Evolutionary conservation across 2,329 filamentous ascomycete genomes (phyloP), one percentile per base, ranked within the genome.

Genomic region (Podosphaera xanthii): DNA sequence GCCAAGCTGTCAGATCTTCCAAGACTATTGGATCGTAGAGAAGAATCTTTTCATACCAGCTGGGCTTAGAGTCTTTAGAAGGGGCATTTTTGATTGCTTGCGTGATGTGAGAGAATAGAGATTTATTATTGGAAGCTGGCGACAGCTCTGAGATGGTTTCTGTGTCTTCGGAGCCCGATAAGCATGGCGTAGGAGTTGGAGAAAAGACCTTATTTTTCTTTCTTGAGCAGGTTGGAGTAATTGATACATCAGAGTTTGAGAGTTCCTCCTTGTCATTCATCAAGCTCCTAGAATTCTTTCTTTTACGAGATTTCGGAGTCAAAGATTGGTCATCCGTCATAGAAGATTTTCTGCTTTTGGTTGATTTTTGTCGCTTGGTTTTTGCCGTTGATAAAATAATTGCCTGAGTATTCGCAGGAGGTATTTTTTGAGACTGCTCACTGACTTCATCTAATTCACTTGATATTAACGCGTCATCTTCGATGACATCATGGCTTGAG

Each of bases 21-120:
- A 96, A 71, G 1, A 92, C 77, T 50, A 98, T 84, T 0, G 91
- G 88, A 66, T 97, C 90, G 68, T 94, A 97, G 69, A 97, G 80
- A 4, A 97, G 74, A 54, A 98, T 96, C 72, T 89, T 94, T 71
- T 97, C 88, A 65, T 94, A 77, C 87, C 90, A 97, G 1, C 80
- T 88, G 12, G 80, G 81, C 2, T 76, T 68, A 5, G 63, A 62
- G 63, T 82, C 73, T 3, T 65, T 73, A 0, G 77, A 74, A 10
- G 73, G 73, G 3, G 75, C 73, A 0, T 72, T 71, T 7, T 67
- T 76, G 8, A 84, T 72, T 0, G 80, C 80, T 46, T 72, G 71
- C 0, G 77, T 78, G 58, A 84, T 81, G 62, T 74, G 69, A 34
- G 66, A 65, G 62, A 81, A 81, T 33, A 81, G 65, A 40, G 10